phyloP scores from a whole-genome alignment of 345 rosid genomes.

The Aegle marmelos region DNA sequence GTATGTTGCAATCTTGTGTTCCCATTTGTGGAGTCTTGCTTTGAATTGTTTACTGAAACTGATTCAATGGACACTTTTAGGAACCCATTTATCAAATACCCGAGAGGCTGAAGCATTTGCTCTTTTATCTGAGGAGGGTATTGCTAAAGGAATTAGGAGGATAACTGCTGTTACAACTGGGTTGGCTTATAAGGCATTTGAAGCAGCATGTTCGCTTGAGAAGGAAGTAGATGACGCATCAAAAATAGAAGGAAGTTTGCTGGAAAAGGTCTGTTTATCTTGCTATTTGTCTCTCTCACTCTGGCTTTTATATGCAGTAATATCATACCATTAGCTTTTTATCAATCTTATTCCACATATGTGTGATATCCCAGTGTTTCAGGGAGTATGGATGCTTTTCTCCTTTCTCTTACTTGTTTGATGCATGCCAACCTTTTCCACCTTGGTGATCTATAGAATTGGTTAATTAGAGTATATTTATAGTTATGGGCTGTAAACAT shows the following conservation, averaged over 20 bases:
- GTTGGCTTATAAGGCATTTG: slow-evolving; percentile 68
- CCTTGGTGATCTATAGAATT: too few species aligned
- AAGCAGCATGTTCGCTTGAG: slow-evolving; percentile 56
- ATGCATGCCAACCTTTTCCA: too few species aligned
- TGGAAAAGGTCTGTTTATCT: slow-evolving; percentile 65
- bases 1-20: slow-evolving; percentile 12
- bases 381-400: too few species aligned
- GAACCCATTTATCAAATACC: slow-evolving; percentile 89
- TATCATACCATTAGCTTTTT: too few species aligned
- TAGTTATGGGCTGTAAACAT: not conserved
- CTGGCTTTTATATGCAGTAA: too few species aligned
- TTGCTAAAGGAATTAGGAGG: slow-evolving; percentile 87
- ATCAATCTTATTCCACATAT: too few species aligned
- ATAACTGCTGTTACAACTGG: slow-evolving; percentile 90
- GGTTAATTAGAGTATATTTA: not conserved
- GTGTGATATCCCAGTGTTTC: too few species aligned
- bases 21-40: slow-evolving; percentile 6
- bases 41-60: slow-evolving; percentile 22
- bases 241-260: slow-evolving; percentile 54
- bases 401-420: too few species aligned
- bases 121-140: slow-evolving; percentile 92
- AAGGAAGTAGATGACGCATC: slow-evolving; percentile 70
- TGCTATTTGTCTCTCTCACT: not conserved
- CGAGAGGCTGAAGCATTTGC: slow-evolving; percentile 93
- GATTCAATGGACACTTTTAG: slow-evolving; percentile 33